A percentile compares a stretch with the other conserved stretches of the same genome.
These are phyloP conservation scores for Cenchrus americanus DNA, from an alignment of 176 grass and related monocot species.

Conservation along the genomic window DNA sequence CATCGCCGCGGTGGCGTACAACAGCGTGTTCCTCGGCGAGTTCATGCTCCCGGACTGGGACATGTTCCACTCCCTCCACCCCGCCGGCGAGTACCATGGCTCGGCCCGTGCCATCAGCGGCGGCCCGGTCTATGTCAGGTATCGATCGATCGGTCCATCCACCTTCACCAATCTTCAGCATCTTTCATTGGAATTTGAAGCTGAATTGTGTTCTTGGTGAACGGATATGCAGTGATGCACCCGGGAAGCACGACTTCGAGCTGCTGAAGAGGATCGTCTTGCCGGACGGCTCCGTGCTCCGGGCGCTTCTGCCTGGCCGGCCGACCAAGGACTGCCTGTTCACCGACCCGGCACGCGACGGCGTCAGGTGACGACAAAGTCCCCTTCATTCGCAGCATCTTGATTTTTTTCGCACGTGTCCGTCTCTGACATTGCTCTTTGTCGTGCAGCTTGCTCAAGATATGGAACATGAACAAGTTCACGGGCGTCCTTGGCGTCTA, in stretches of 20 bases:
- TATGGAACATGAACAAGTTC: conserved; percentile 97
- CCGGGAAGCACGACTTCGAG: conserved; percentile 88
- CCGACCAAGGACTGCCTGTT: conserved; percentile 86
- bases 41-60: conserved; percentile 99
- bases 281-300: conserved; percentile 79
- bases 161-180: not conserved
- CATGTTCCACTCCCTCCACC: conserved; percentile 96
- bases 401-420: not conserved
- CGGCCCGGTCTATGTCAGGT: conserved; percentile 82
- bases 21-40: conserved; percentile 93
- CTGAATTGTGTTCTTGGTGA: conserved; percentile 22
- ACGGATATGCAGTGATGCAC: conserved; percentile 60
- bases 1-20: conserved; percentile 88
- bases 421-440: not conserved
- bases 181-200: not conserved
- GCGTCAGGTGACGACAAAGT: conserved; percentile 51
- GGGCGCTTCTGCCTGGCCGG: conserved; percentile 66
- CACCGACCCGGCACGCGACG: conserved; percentile 74
- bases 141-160: not conserved
- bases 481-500: conserved; percentile 80
- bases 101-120: conserved; percentile 92
- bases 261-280: conserved; percentile 82
- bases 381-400: not conserved
- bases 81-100: conserved; percentile 86
- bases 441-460: conserved; percentile 77